A percentile compares a stretch with the other conserved stretches of the same genome.
Evolutionary conservation across 2,329 filamentous ascomycete species (phyloP).

Genomic region (Juglanconis juglandina): DNA sequence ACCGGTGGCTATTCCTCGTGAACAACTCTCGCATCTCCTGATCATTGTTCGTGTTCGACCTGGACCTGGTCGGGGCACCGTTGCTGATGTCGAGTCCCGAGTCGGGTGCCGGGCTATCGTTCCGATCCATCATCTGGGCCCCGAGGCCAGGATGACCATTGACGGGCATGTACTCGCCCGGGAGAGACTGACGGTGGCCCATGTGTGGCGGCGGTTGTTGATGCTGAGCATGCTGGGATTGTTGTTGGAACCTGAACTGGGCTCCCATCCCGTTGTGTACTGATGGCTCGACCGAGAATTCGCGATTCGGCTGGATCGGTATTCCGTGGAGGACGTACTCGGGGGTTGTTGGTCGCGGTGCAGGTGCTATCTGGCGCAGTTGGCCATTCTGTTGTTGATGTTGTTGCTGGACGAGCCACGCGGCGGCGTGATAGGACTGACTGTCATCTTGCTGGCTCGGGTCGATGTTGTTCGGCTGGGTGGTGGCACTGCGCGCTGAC

Average conservation of each 20-base stretch:
- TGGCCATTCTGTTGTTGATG: slow-evolving; percentile 35
- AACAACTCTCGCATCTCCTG: slow-evolving; percentile 76
- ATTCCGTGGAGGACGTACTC: slow-evolving; percentile 57
- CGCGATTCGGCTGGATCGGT: slow-evolving; percentile 43
- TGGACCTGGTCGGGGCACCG: slow-evolving; percentile 52
- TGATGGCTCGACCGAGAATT: slow-evolving; percentile 47
- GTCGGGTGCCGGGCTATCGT: slow-evolving; percentile 56
- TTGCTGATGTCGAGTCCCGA: slow-evolving; percentile 42
- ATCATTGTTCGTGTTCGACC: slow-evolving; percentile 75
- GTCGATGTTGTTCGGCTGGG: slow-evolving; percentile 48
- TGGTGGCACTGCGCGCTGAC: slow-evolving; percentile 52
- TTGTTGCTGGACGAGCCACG: slow-evolving; percentile 45
- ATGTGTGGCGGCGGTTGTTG: slow-evolving; percentile 31
- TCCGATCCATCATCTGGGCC: slow-evolving; percentile 58
- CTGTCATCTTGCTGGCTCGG: slow-evolving; percentile 42
- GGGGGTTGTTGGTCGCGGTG: slow-evolving; percentile 46
- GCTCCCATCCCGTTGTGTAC: slow-evolving; percentile 43
- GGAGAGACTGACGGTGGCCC: slow-evolving; percentile 47
- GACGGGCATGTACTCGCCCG: slow-evolving; percentile 46
- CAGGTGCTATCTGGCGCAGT: slow-evolving; percentile 39
- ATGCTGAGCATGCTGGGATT: slow-evolving; percentile 23
- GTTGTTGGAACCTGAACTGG: slow-evolving; percentile 35
- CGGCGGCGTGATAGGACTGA: slow-evolving; percentile 39
- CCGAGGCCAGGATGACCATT: slow-evolving; percentile 14
- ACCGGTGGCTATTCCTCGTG: slow-evolving; percentile 63